Percentiles rank a stretch among this genome's conserved stretches.
phyloP scores from a whole-genome alignment of 192 early-diverging fungal genomes.

The Backusella tarrabulga region DNA sequence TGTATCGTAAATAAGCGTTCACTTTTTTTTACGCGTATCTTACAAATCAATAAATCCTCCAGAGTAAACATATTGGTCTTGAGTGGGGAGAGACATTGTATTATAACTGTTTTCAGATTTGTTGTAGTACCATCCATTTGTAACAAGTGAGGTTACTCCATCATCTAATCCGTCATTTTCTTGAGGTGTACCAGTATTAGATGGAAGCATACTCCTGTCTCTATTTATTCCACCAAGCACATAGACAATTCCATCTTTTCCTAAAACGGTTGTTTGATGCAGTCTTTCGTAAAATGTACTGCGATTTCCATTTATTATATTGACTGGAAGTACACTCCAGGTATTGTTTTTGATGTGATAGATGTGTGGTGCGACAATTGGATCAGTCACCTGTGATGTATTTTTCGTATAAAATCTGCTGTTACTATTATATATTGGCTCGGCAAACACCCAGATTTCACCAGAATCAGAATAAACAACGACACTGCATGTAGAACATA shows the following conservation, averaged over 20 bases:
- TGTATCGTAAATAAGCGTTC: not conserved
- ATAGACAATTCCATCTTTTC: not conserved
- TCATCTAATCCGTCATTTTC: too few species aligned
- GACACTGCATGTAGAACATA: not conserved
- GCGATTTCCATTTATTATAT: not conserved
- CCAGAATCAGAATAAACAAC: not conserved
- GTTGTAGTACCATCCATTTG: not conserved
- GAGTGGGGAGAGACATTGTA: not conserved
- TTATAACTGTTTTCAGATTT: not conserved
- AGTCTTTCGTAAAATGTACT: not conserved
- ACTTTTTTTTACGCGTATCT: not conserved
- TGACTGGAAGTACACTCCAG: not conserved
- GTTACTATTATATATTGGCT: not conserved
- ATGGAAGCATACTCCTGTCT: not conserved
- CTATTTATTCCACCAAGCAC: not conserved
- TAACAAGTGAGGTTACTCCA: not conserved
- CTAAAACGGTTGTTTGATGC: not conserved
- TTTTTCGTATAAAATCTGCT: not conserved
- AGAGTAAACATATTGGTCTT: not conserved
- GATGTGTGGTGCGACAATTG: not conserved
- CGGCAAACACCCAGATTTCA: not conserved
- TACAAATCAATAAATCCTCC: not conserved
- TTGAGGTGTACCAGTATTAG: not conserved
- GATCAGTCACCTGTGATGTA: not conserved
- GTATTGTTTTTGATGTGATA: not conserved